Evolutionary conservation across 2,329 filamentous ascomycete genomes (phyloP), one percentile per base, ranked within the genome.

Genomic region (Fusarium torreyae): DNA sequence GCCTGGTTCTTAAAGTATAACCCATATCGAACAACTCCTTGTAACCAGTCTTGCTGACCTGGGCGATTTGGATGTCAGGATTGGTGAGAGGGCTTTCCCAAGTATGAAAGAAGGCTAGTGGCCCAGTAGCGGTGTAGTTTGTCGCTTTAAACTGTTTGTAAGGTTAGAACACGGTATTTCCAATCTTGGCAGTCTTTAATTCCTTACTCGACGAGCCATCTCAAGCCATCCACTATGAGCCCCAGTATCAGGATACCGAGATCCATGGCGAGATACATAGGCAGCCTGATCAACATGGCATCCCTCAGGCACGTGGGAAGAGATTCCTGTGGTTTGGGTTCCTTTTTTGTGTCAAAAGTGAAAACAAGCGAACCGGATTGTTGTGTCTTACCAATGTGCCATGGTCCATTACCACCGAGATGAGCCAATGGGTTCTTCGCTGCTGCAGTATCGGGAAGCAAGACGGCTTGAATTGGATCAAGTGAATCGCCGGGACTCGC

Each of bases 261-360:
- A 89, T 18, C 89, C 89, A 78, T 91, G 89, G 18, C 88, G 85
- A 3, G 84, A 82, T 34, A 88, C 79, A 64, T 89, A 90, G 7
- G 87, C 86, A 5, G 86, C 88, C 70, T 89, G 85, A 61, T 91
- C 87, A 6, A 91, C 84, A 11, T 78, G 79, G 74, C 89, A 91
- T 43, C 84, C 81, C 2, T 84, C 80, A 1, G 89, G 89, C 2
- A 87, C 80, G 6, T 85, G 81, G 31, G 84, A 78, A 0, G 85
- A 85, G 56, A 91, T 87, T 14, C 79, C 81, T 62, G 86, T 83
- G 46, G 89, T 83, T 69, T 90, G 85, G 13, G 87, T 86, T 1
- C 86, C 87, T 67, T 6, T 31, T 2, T 7, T n/a, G 5, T n/a
- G 24, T 46, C n/a, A 54, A 34, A 28, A 24, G 7, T 33, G 40